phyloP scores from a whole-genome alignment of 495 filamentous ascomycete species.

The Penicillium pulvis region DNA sequence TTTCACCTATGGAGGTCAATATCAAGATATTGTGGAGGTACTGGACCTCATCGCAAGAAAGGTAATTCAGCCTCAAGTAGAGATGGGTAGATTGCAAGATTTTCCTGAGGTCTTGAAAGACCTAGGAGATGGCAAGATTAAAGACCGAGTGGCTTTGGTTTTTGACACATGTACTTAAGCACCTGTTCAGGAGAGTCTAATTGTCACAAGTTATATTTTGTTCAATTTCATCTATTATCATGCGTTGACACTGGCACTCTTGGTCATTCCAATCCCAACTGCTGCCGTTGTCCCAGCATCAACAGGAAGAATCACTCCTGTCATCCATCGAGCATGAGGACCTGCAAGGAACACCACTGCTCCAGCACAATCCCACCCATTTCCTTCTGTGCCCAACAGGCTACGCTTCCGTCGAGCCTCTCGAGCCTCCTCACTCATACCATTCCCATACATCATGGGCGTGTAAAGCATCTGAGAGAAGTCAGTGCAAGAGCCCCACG shows the following conservation, averaged over 20 bases:
- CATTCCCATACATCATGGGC: conserved; percentile 58
- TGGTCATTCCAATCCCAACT: conserved; percentile 33
- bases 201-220: neutral
- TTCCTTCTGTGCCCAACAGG: conserved; percentile 56
- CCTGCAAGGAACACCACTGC: conserved; percentile 46
- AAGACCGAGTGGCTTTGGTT: conserved; percentile 21
- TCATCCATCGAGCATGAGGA: conserved; percentile 53
- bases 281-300: conserved; percentile 51
- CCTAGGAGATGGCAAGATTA: conserved; percentile 20
- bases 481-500: neutral
- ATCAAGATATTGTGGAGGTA: conserved; percentile 24
- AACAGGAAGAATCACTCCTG: conserved; percentile 48
- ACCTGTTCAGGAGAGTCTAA: neutral
- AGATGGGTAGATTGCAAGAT: conserved; percentile 14
- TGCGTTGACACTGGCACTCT: conserved; percentile 29
- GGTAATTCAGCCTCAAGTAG: conserved; percentile 21
- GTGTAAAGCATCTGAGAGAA: conserved; percentile 53
- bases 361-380: conserved; percentile 51
- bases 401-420: conserved; percentile 49
- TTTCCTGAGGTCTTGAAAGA: conserved; percentile 24
- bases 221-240: neutral
- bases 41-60: conserved; percentile 21
- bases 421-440: conserved; percentile 52
- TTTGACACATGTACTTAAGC: conserved; percentile 1
- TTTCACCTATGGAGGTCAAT: conserved; percentile 29